A percentile compares a stretch with the other conserved stretches of the same genome.
Evolutionary conservation across 2,329 filamentous ascomycete species (phyloP).

Genomic region (Ceratocystis diversiconidia): DNA sequence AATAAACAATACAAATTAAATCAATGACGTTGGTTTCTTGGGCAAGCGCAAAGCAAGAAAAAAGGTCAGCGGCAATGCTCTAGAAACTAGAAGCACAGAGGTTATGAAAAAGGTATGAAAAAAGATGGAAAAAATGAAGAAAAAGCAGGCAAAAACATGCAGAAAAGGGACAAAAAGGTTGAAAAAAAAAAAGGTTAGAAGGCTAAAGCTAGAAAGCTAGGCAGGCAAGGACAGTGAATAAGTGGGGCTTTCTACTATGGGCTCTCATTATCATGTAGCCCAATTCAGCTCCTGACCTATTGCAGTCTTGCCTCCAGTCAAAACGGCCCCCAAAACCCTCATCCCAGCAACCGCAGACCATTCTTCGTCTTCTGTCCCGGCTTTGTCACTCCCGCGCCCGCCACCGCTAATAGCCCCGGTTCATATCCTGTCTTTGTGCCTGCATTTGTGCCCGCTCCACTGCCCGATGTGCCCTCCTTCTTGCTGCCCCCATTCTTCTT

Average conservation of each 20-base stretch:
- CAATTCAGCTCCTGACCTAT: too few species aligned
- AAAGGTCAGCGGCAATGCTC: too few species aligned
- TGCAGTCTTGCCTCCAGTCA: too few species aligned
- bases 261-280: background rate
- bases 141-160: background rate
- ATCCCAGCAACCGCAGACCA: conserved; percentile 47
- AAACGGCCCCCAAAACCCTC: conserved; percentile 19
- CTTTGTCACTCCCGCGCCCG: conserved; percentile 42
- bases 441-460: conserved; percentile 21
- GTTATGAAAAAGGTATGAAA: background rate
- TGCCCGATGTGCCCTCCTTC: conserved; percentile 24
- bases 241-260: background rate
- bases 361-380: conserved; percentile 54
- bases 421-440: conserved; percentile 29
- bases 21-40: background rate
- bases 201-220: background rate
- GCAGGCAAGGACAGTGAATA: background rate
- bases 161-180: background rate
- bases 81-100: too few species aligned
- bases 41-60: background rate
- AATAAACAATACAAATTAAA: background rate
- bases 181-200: background rate
- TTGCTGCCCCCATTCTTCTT: conserved; percentile 27
- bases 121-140: background rate
- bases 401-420: conserved; percentile 36